phyloP scores from a whole-genome alignment of 164 flowering plant species.

The Nelumbo lutea region DNA sequence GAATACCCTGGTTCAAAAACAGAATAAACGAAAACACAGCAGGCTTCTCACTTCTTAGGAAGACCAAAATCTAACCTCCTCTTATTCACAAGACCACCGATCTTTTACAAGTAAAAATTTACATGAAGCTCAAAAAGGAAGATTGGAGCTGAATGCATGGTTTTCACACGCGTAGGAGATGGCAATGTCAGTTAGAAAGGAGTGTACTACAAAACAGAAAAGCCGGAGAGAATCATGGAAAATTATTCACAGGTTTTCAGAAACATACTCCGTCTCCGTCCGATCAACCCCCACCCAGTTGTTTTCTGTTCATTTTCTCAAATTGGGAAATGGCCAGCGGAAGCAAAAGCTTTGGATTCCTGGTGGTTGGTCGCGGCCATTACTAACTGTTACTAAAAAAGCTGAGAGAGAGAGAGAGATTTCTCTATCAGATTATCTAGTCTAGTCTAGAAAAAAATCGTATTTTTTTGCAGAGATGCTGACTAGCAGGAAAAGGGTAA shows the following conservation, averaged over 20 bases:
- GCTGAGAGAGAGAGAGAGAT: constrained; percentile 8
- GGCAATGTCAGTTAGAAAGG: constrained; percentile 33
- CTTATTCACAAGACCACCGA: constrained; percentile 6
- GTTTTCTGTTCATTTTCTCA: not conserved
- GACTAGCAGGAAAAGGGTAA: not conserved
- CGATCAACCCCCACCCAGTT: constrained; percentile 22
- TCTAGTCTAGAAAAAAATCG: not conserved
- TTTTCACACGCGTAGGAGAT: constrained; percentile 29
- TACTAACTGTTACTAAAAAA: constrained; percentile 14
- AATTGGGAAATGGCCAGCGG: constrained; percentile 19
- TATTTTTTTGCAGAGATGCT: constrained; percentile 12
- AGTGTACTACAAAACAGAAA: constrained; percentile 13
- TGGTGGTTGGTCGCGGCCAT: constrained; percentile 26
- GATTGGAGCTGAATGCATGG: constrained; percentile 27
- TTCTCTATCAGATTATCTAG: constrained; percentile 17
- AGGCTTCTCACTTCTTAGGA: not conserved
- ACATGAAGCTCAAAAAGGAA: constrained; percentile 2
- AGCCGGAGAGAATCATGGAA: constrained; percentile 13
- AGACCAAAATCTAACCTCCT: constrained; percentile 1
- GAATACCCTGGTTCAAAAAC: constrained; percentile 1
- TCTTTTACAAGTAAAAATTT: constrained; percentile 4
- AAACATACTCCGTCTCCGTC: constrained; percentile 3
- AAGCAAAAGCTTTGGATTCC: constrained; percentile 44
- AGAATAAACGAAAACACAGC: constrained; percentile 9
- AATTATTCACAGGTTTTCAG: constrained; percentile 47